Conservation (phyloP, 164 flowering plant genomes). For the Macadamia tetraphylla region DNA sequence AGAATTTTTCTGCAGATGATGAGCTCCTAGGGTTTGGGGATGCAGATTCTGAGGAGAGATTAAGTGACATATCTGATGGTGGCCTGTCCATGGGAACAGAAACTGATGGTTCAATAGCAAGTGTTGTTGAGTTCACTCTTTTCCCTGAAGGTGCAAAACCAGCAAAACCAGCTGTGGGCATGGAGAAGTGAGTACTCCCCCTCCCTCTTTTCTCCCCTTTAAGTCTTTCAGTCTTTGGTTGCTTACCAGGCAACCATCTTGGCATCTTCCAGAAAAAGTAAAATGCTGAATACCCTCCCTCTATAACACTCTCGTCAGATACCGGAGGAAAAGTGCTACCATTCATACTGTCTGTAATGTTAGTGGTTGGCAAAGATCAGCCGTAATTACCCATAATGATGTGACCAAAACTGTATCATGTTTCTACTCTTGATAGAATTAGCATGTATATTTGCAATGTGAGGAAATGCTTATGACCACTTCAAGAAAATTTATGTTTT, state of each 20-base stretch:
- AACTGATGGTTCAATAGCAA: slow-evolving; percentile 60
- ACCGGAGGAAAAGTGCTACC: background rate
- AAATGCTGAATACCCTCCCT: background rate
- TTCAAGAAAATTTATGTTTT: no score
- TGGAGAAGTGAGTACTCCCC: slow-evolving; percentile 33
- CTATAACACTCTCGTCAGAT: background rate
- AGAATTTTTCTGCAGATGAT: slow-evolving; percentile 34
- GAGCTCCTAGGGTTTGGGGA: slow-evolving; percentile 63
- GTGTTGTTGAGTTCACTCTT: slow-evolving; percentile 60
- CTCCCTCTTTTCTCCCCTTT: background rate
- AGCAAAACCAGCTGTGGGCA: slow-evolving; percentile 23
- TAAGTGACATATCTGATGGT: slow-evolving; percentile 78
- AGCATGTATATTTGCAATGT: no score
- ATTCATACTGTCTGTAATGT: background rate
- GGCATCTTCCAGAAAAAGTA: no score
- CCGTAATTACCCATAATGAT: no score
- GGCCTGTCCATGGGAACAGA: slow-evolving; percentile 76
- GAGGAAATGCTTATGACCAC: no score
- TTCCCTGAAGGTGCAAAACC: slow-evolving; percentile 51
- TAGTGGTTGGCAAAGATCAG: no score
- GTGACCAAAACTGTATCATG: no score
- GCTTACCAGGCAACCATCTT: background rate
- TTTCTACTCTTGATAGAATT: no score
- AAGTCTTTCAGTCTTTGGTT: background rate
- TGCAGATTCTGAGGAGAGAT: slow-evolving; percentile 57